A percentile compares a stretch with the other conserved stretches of the same genome.
phyloP scores from a whole-genome alignment of 2,329 filamentous ascomycete species.

The Corinectria fuckeliana region DNA sequence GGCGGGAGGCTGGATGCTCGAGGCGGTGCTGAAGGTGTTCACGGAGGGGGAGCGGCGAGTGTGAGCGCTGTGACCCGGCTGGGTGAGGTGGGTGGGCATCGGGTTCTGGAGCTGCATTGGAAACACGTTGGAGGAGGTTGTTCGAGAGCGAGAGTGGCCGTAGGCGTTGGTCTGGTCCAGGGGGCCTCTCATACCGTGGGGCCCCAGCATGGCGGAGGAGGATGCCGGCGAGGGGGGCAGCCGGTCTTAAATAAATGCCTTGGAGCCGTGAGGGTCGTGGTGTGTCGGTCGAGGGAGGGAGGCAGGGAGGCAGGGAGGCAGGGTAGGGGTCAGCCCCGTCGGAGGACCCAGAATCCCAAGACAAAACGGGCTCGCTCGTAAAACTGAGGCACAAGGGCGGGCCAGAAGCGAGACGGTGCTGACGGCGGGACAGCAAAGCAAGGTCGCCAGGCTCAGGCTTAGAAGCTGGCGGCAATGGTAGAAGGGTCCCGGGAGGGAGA shows the following conservation, averaged over 20 bases:
- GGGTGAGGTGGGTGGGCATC: slow-evolving; percentile 39
- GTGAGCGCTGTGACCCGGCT: slow-evolving; percentile 44
- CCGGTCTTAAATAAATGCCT: slow-evolving; percentile 37
- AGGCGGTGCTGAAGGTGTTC: slow-evolving; percentile 73
- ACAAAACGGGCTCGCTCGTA: slow-evolving; percentile 14
- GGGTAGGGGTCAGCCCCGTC: slow-evolving; percentile 25
- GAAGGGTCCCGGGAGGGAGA: slow-evolving; percentile 3
- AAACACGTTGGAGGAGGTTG: slow-evolving; percentile 62
- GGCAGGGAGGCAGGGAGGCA: too few relatives aligned
- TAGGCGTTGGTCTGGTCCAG: slow-evolving; percentile 50
- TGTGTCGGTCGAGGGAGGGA: slow-evolving; percentile 33
- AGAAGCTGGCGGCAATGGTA: slow-evolving; percentile 5
- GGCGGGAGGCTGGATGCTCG: slow-evolving; percentile 68
- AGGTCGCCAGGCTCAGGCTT: slow-evolving; percentile 3
- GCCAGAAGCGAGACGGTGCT: slow-evolving; percentile 36
- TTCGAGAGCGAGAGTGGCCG: slow-evolving; percentile 61
- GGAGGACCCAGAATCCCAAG: slow-evolving; percentile 20
- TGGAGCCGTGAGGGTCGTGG: slow-evolving; percentile 26
- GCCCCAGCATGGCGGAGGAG: slow-evolving; percentile 40
- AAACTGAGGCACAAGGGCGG: slow-evolving; percentile 34
- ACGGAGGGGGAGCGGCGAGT: slow-evolving; percentile 68
- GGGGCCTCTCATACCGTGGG: slow-evolving; percentile 41
- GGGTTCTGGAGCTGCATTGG: slow-evolving; percentile 44
- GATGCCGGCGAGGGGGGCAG: slow-evolving; percentile 23
- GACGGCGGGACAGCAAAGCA: slow-evolving; percentile 9